phyloP scores from a whole-genome alignment of 2,329 filamentous ascomycete species.

The Ophidiomyces ophidiicola region DNA sequence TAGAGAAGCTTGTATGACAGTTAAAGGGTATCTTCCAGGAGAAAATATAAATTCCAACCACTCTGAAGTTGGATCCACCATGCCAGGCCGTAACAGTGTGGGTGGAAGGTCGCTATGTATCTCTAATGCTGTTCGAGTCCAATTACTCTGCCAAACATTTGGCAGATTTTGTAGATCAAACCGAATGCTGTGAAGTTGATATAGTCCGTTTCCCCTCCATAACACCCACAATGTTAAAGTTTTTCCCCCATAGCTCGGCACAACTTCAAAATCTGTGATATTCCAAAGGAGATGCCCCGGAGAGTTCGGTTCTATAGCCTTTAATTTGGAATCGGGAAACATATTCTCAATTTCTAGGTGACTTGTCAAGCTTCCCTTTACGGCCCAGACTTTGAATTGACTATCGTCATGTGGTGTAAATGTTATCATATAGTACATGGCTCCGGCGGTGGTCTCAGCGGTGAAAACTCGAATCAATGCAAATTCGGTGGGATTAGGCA shows the following conservation, averaged over 20 bases:
- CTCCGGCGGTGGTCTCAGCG: constrained; percentile 36
- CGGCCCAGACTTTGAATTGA: constrained; percentile 89
- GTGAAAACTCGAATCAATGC: constrained; percentile 65
- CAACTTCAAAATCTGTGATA: constrained; percentile 60
- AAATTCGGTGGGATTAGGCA: constrained; percentile 64
- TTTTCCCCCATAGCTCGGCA: constrained; percentile 42
- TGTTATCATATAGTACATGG: constrained; percentile 55
- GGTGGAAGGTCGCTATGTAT: constrained; percentile 43
- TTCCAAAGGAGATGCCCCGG: constrained; percentile 68
- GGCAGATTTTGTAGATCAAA: constrained; percentile 56
- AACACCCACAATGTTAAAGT: constrained; percentile 58
- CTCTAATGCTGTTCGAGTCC: constrained; percentile 58
- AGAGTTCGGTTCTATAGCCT: constrained; percentile 50
- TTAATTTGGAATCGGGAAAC: constrained; percentile 50
- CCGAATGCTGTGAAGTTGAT: constrained; percentile 59
- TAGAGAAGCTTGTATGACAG: constrained; percentile 73
- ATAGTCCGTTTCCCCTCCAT: constrained; percentile 75
- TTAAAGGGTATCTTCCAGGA: constrained; percentile 66
- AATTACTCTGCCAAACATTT: constrained; percentile 53
- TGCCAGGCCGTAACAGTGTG: constrained; percentile 49
- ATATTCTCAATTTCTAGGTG: constrained; percentile 56
- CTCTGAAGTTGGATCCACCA: constrained; percentile 62
- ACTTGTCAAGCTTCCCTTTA: constrained; percentile 49
- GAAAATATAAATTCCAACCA: constrained; percentile 77
- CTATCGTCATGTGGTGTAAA: constrained; percentile 80